Conservation (phyloP, 2,329 filamentous ascomycete genomes). For the Sporothrix humicola region DNA sequence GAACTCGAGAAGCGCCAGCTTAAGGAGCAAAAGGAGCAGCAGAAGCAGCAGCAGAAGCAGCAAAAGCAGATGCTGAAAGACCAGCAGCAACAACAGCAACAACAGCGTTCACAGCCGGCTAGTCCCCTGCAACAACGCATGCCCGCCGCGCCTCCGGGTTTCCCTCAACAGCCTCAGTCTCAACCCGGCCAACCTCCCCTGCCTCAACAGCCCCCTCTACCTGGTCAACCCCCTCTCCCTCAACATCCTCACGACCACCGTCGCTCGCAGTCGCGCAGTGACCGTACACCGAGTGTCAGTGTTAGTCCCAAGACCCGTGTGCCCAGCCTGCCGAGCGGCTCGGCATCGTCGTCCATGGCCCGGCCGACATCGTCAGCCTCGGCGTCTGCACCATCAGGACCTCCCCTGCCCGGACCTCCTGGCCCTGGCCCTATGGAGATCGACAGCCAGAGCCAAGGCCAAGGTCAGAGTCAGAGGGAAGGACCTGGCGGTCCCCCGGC, state of each 20-base stretch:
- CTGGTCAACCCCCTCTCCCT: background rate
- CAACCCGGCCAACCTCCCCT: background rate
- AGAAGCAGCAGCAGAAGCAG: conserved; percentile 15
- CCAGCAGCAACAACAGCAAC: conserved; percentile 33
- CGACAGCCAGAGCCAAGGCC: conserved; percentile 37
- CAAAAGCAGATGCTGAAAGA: conserved; percentile 20
- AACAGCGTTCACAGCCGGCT: conserved; percentile 56
- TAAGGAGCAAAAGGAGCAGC: conserved; percentile 15
- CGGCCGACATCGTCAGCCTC: conserved; percentile 30
- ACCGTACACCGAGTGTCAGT: conserved; percentile 73
- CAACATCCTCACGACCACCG: conserved; percentile 50
- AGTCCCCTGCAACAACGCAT: conserved; percentile 66
- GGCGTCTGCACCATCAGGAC: background rate
- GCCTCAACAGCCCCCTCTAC: no score
- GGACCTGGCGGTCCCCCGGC: conserved; percentile 47
- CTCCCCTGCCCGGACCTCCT: no score
- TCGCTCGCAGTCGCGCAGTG: conserved; percentile 61
- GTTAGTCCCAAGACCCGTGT: conserved; percentile 79
- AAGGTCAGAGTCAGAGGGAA: no score
- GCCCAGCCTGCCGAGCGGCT: conserved; percentile 22
- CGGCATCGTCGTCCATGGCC: conserved; percentile 4
- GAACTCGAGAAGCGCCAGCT: conserved; percentile 9
- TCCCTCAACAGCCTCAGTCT: conserved; percentile 42
- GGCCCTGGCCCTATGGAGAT: conserved; percentile 40
- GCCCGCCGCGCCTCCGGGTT: background rate